Evolutionary conservation across 225 moss, liverwort and hornwort species (phyloP).

Genomic region (Pseudoscleropodium purum): DNA sequence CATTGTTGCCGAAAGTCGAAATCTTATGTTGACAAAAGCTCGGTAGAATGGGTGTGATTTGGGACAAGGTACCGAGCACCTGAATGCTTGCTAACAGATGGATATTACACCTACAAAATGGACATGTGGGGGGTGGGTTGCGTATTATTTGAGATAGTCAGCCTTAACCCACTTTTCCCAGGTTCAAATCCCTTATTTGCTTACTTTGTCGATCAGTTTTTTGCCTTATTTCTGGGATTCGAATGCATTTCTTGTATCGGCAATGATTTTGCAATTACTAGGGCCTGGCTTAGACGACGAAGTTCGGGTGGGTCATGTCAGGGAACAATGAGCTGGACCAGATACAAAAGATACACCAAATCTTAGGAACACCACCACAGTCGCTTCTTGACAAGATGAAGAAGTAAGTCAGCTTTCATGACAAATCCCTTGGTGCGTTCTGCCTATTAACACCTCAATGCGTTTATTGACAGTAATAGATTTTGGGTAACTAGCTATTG

Average conservation of each 20-base stretch:
- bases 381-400: conserved; percentile 71
- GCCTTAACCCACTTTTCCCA: conserved; percentile 69
- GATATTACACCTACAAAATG: conserved; percentile 82
- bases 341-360: conserved; percentile 73
- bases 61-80: conserved; percentile 72
- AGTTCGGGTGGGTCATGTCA: conserved; percentile 7
- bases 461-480: not conserved
- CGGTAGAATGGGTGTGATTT: conserved; percentile 16
- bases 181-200: conserved; percentile 12
- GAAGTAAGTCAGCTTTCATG: conserved; percentile 22
- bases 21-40: not conserved
- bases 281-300: not conserved
- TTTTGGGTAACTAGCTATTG: not conserved
- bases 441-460: not conserved
- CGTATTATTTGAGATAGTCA: conserved; percentile 70
- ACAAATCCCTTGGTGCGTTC: not conserved
- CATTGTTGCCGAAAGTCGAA: not conserved
- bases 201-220: not conserved
- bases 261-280: not conserved
- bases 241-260: not conserved
- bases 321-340: conserved; percentile 84
- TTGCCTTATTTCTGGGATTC: not conserved
- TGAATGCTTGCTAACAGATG: conserved; percentile 81
- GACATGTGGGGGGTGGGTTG: conserved; percentile 88
- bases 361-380: conserved; percentile 68